Percentiles rank a stretch among this genome's conserved stretches.
These are phyloP conservation scores for Candida argentea DNA, from an alignment of 805 yeast genomes.

Conservation along the genomic window DNA sequence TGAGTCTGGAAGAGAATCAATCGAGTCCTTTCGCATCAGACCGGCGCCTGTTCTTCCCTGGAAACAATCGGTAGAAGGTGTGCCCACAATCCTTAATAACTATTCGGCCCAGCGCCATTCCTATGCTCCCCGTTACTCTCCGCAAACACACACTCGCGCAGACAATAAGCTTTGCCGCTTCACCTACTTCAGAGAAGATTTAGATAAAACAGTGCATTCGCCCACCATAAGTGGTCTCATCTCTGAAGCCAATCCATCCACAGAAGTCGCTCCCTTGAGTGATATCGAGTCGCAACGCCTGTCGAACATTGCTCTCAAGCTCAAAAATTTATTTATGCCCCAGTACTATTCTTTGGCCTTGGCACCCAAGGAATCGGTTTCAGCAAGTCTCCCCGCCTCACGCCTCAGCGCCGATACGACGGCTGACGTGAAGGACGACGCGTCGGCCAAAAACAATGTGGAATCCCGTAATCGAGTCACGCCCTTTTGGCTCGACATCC, in stretches of 20 bases:
- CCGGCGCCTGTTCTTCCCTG: slow-evolving; percentile 73
- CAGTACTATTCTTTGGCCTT: slow-evolving; percentile 16
- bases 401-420: neutral
- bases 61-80: slow-evolving; percentile 31
- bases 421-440: slow-evolving; percentile 4
- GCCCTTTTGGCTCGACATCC: slow-evolving; percentile 75
- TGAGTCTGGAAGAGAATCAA: slow-evolving; percentile 28
- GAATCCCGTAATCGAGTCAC: slow-evolving; percentile 1
- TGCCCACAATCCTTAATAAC: slow-evolving; percentile 19
- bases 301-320: slow-evolving; percentile 19
- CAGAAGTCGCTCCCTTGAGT: neutral
- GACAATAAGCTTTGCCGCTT: slow-evolving; percentile 43
- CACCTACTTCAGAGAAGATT: slow-evolving; percentile 86
- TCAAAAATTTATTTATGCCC: slow-evolving; percentile 53
- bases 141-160: neutral
- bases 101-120: slow-evolving; percentile 2
- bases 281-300: slow-evolving; percentile 1
- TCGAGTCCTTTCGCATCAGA: slow-evolving; percentile 43
- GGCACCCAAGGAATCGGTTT: neutral
- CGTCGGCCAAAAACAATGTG: slow-evolving; percentile 5
- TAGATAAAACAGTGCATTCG: slow-evolving; percentile 83
- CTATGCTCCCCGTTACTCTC: slow-evolving; percentile 1
- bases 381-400: neutral
- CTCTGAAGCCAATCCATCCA: neutral
- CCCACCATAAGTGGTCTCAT: slow-evolving; percentile 74